A percentile compares a stretch with the other conserved stretches of the same genome.
Conservation (phyloP, 2,329 filamentous ascomycete genomes). For the Drechmeria coniospora region DNA sequence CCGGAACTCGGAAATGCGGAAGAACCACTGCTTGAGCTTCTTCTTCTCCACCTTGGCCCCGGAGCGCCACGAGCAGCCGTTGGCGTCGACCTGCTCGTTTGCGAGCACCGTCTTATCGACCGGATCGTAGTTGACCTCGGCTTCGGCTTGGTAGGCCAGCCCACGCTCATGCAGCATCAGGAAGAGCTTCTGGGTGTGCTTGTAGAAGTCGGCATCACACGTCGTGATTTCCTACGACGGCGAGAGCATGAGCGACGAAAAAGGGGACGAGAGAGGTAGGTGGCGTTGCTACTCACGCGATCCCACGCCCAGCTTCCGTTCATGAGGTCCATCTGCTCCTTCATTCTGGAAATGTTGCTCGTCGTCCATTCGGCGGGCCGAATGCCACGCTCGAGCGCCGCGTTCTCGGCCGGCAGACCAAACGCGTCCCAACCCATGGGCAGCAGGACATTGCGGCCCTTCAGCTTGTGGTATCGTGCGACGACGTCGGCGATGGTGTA, state of each 20-base stretch:
- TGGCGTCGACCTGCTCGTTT: conserved; percentile 84
- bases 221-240: conserved; percentile 58
- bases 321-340: conserved; percentile 62
- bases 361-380: conserved; percentile 67
- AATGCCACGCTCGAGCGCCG: conserved; percentile 68
- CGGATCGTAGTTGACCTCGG: conserved; percentile 80
- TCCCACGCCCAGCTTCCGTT: conserved; percentile 77
- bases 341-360: conserved; percentile 73
- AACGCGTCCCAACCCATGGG: conserved; percentile 97
- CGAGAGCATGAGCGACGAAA: conserved; percentile 1
- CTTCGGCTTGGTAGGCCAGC: conserved; percentile 69
- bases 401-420: conserved; percentile 81
- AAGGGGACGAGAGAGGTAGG: conserved; percentile 8
- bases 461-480: conserved; percentile 59
- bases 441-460: conserved; percentile 60
- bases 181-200: conserved; percentile 79
- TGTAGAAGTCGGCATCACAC: conserved; percentile 74
- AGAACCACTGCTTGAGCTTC: conserved; percentile 76
- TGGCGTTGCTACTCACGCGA: too few species aligned
- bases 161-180: conserved; percentile 58
- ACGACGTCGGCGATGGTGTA: conserved; percentile 85
- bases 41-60: conserved; percentile 71
- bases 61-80: conserved; percentile 75
- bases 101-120: conserved; percentile 80
- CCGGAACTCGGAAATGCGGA: conserved; percentile 67